These are phyloP conservation scores for Begonia peltatifolia DNA, from an alignment of 306 rosid genomes.

Conservation along the genomic window DNA sequence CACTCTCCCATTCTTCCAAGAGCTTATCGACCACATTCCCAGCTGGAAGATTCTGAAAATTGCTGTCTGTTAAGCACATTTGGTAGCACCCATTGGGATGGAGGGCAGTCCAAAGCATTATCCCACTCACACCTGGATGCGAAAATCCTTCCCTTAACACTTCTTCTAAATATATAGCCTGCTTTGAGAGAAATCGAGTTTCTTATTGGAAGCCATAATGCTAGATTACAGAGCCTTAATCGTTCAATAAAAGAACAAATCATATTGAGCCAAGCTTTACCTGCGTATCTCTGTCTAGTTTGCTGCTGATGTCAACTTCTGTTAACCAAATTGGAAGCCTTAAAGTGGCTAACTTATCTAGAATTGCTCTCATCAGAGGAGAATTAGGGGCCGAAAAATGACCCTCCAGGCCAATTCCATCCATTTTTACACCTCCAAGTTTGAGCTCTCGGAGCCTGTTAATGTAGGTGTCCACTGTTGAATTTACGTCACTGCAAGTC, in stretches of 20 bases:
- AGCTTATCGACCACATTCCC: constrained; percentile 78
- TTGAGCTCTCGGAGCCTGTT: constrained; percentile 34
- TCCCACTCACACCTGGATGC: constrained; percentile 72
- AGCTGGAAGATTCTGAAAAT: constrained; percentile 54
- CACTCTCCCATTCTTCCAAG: constrained; percentile 58
- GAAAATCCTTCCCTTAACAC: constrained; percentile 82
- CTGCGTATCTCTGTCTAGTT: constrained; percentile 40
- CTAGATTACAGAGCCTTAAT: neutral
- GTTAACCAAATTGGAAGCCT: constrained; percentile 87
- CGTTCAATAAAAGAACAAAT: neutral
- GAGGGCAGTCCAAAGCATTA: constrained; percentile 80
- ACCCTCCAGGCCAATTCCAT: constrained; percentile 85
- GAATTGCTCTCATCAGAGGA: constrained; percentile 56
- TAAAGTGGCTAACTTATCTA: constrained; percentile 78
- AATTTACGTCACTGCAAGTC: constrained; percentile 50
- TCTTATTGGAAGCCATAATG: neutral
- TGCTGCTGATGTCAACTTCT: constrained; percentile 70
- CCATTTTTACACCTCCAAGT: constrained; percentile 44
- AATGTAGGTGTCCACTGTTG: constrained; percentile 60
- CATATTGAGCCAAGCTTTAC: constrained; percentile 11
- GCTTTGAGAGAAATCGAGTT: neutral
- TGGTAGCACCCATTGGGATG: constrained; percentile 73
- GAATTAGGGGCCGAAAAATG: constrained; percentile 5
- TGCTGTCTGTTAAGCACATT: constrained; percentile 72
- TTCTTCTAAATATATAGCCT: constrained; percentile 63